Conservation (phyloP, 2,329 filamentous ascomycete genomes). For the Fusarium verticillioides region DNA sequence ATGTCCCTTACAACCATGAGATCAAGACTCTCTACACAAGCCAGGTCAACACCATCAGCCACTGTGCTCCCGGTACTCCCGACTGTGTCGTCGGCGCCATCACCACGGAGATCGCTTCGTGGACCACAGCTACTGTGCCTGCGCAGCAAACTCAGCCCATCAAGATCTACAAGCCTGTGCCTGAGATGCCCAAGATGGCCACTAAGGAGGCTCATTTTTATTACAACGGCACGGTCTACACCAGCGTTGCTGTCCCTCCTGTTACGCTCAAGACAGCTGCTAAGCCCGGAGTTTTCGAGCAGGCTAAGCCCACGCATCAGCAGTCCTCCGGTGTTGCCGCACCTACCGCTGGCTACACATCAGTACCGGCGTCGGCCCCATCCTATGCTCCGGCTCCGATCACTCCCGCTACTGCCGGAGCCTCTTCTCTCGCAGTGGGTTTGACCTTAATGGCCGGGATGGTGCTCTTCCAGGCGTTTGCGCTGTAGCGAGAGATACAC, state of each 20-base stretch:
- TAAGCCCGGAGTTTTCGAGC: conserved; percentile 33
- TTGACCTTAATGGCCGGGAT: conserved; percentile 43
- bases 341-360: conserved; percentile 41
- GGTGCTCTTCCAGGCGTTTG: conserved; percentile 44
- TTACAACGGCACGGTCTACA: conserved; percentile 23
- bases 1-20: conserved; percentile 29
- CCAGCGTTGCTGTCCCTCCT: conserved; percentile 24
- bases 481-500: conserved; percentile 38
- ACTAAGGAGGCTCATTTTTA: conserved; percentile 12
- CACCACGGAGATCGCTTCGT: conserved; percentile 46
- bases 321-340: conserved; percentile 32
- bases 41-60: conserved; percentile 64
- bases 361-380: conserved; percentile 9
- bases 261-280: conserved; percentile 30
- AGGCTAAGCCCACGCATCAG: conserved; percentile 23
- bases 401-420: conserved; percentile 60
- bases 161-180: conserved; percentile 22
- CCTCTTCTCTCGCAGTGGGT: conserved; percentile 47
- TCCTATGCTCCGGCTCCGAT: conserved; percentile 37
- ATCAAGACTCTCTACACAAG: conserved; percentile 63
- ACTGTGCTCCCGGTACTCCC: conserved; percentile 61
- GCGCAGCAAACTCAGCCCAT: conserved; percentile 32
- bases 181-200: conserved; percentile 17
- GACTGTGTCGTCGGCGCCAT: conserved; percentile 57
- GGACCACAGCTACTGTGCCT: conserved; percentile 32